Base-by-base conservation (phyloP, 176 grass and related monocot species). In the Secale cereale region DNA sequence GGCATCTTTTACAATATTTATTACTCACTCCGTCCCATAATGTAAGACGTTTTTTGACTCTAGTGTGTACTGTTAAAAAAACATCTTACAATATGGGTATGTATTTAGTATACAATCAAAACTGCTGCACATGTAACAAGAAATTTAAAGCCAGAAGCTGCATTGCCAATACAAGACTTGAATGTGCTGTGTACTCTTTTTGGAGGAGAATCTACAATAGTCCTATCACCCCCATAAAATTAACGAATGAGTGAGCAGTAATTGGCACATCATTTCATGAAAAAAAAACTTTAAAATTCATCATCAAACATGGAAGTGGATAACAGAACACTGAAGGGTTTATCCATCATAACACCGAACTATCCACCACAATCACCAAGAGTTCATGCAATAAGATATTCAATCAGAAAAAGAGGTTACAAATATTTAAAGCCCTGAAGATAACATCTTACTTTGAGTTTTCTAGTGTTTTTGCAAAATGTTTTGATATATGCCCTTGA, bases 391-490 rank as follows among this genome's bases (percentile, higher is more conserved):
- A 73, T 86, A 39, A 40, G 31, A 82, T 85, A 26, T 66, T 48
- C 10, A 31, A 64, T 36, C 23, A 30, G 37, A 84, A 83, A 72
- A 17, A 25, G 14, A 81, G 65, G n/a, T 27, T 77, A 78, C 62
- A 84, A 59, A 60, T 74, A 25, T 87, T 83, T 91, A 92, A 81
- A 88, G 35, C 81, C 81, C 91, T 65, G 95, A 83, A 86, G 61
- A 82, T 29, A 76, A 59, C 5, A 86, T 75, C 79, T 87, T 90
- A 95, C 96, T 41, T 61, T 89, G 45, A 98, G 87, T 87, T 98
- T 98, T 85, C 96, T 92, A 85, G 91, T 79, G 90, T 98, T 98
- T 92, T 85, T 93, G 84, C 96, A 98, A 68, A 98, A 98, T 26
- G 86, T 94, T 89, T 90, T 90, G 76, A 95, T 89, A 85, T 89